These are phyloP conservation scores for Remersonia thermophila DNA, from an alignment of 2,329 filamentous ascomycete genomes.

Conservation along the genomic window DNA sequence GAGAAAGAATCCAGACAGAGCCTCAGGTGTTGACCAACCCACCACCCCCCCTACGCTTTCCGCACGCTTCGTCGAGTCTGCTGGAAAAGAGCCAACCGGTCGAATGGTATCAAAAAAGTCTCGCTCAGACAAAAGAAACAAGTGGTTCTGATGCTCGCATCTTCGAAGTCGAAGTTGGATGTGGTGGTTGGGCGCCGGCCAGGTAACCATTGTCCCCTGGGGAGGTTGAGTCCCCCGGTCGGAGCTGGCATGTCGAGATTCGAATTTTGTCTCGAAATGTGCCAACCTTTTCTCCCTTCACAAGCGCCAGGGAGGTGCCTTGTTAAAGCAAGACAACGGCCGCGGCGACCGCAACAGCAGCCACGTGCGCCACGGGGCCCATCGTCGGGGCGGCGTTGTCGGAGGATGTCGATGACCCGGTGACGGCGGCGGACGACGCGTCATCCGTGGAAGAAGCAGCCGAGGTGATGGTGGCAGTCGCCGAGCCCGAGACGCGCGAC, in stretches of 20 bases:
- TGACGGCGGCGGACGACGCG: conserved; percentile 17
- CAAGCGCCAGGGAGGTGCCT: too few relatives aligned
- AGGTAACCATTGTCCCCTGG: too few relatives aligned
- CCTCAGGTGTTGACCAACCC: too few relatives aligned
- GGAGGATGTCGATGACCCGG: conserved; percentile 14
- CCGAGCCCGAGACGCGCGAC: conserved; percentile 19
- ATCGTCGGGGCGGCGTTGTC: conserved; percentile 32
- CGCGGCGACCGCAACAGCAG: conserved; percentile 36
- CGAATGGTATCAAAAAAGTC: conserved; percentile 5
- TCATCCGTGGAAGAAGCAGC: conserved; percentile 18
- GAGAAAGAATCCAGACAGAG: too few relatives aligned
- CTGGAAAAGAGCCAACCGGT: conserved; percentile 7
- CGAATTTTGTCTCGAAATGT: too few relatives aligned
- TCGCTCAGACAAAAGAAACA: conserved; percentile 18
- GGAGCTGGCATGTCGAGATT: conserved; percentile 1
- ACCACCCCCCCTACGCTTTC: too few relatives aligned
- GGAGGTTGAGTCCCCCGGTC: too few relatives aligned
- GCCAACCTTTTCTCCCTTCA: too few relatives aligned
- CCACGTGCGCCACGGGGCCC: conserved; percentile 31
- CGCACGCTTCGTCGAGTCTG: too few relatives aligned
- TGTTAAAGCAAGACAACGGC: conserved; percentile 38
- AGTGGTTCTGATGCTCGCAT: conserved; percentile 24
- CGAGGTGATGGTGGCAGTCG: conserved; percentile 15
- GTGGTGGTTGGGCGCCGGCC: too few relatives aligned
- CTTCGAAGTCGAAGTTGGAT: conserved; percentile 20